Evolutionary conservation across 768 basidiomycete species (phyloP).

Genomic region (Podaxis pistillaris): DNA sequence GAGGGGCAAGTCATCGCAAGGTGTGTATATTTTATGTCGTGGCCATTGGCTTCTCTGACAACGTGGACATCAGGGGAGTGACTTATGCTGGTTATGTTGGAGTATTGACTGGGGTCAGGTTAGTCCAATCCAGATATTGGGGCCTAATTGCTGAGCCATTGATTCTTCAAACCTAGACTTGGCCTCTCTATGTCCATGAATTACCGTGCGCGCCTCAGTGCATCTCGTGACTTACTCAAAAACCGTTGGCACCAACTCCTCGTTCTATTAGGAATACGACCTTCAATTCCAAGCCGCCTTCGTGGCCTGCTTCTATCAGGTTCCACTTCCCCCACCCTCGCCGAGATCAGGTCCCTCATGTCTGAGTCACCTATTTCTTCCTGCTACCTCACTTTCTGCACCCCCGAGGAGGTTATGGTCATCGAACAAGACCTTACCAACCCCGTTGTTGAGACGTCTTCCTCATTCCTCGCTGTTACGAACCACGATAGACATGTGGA

Average conservation of each 20-base stretch:
- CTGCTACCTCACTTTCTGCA: slow-evolving; percentile 37
- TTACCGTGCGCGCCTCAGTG: slow-evolving; percentile 26
- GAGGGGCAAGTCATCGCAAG: slow-evolving; percentile 31
- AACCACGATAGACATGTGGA: slow-evolving; percentile 35
- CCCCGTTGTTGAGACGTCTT: slow-evolving; percentile 21
- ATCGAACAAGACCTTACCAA: slow-evolving; percentile 34
- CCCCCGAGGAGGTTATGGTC: slow-evolving; percentile 26
- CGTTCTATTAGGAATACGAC: slow-evolving; percentile 30
- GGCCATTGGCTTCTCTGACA: not conserved
- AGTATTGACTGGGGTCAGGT: slow-evolving; percentile 37
- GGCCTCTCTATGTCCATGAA: slow-evolving; percentile 38
- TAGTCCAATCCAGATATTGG: not conserved
- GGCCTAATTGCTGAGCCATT: not conserved
- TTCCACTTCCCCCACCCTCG: slow-evolving; percentile 24
- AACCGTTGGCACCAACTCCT: slow-evolving; percentile 30
- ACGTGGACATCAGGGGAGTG: slow-evolving; percentile 25
- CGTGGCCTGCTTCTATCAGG: slow-evolving; percentile 31
- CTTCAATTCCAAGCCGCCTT: slow-evolving; percentile 31
- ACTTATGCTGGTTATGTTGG: slow-evolving; percentile 41
- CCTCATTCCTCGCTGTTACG: slow-evolving; percentile 31
- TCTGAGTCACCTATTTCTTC: slow-evolving; percentile 24
- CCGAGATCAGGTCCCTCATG: slow-evolving; percentile 19
- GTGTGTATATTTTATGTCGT: slow-evolving; percentile 17
- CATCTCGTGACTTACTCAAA: slow-evolving; percentile 19
- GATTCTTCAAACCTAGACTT: not conserved